Base-by-base conservation (phyloP, 75 land plant genomes). In the Sequoia sempervirens region DNA sequence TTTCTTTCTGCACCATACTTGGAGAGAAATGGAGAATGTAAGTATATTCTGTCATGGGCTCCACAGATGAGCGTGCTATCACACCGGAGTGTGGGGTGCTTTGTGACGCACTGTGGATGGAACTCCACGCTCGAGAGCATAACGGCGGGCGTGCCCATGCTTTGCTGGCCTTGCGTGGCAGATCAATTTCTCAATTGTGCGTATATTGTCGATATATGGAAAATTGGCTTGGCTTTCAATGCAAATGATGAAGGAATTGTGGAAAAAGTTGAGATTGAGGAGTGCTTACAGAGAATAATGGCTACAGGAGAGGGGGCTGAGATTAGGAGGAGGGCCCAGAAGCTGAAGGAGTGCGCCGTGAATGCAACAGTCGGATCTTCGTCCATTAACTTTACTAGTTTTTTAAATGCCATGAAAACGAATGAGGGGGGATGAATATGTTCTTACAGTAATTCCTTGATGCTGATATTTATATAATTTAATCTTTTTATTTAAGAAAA, bases 61-160 rank as follows among this genome's bases (percentile, higher is more conserved):
- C 86, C 86, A 3, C 91, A 90, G 80, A 6, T 75, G 7, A 52
- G 34, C 0, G 85, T 90, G 5, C 81, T 90, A 5, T 79, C 81
- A 23, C 91, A 90, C 38, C 15, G 34, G 2, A 32, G 82, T 37
- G 85, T 84, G 72, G 85, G 82, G 6, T 80, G 85, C 17, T 84
- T 84, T 2, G 5, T 84, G 23, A 84, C 47, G 28, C 85, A 84
- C 30, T 84, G 85, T 45, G 85, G 85, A 20, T 84, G 85, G 85
- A 84, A 84, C 41, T 84, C 85, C 0, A 58, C 30, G 20, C 5
- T 84, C 61, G 85, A 84, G 45, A 84, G 66, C 32, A 50, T 84
- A 10, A 20, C 64, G 2, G 53, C 37, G 8, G 89, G 89, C 0
- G 85, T 86, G 84, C 89, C 89, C n/a, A 85, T 86, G 88, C n/a